Evolutionary conservation across 208 protist genomes (phyloP), one percentile per base, ranked within the genome.

Genomic region (Trypanosoma congolense): DNA sequence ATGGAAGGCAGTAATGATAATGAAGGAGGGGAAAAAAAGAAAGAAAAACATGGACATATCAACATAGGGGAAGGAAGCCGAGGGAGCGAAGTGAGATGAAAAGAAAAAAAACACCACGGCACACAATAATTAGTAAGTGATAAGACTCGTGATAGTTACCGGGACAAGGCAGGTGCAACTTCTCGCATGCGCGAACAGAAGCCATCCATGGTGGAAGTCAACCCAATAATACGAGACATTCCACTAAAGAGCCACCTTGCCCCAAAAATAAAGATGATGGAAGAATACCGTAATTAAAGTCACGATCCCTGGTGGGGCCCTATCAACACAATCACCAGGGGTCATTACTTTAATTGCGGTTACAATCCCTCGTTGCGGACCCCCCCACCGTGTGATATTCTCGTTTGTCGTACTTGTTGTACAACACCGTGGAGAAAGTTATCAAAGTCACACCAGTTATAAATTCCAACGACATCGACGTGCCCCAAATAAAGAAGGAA

Each of bases 401-500:
- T 24, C 10, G 9, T 10, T 6, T 3, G 4, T 87, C 73, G 51
- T 76, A 77, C 41, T 75, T 76, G 65, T 89, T 68, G 47, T 91
- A 95, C 2, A 80, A 18, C 3, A 87, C 61, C 29, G 72, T 76
- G 2, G 81, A 48, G 0, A 44, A 45, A 25, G 73, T 77, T 40
- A 92, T 83, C n/a, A 92, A 14, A 4, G 52, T 3, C 10, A 67
- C 59, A 5, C 88, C 84, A 1, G 68, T 4, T 21, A 86, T 45
- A 61, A 92, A 90, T 3, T n/a, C 40, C 9, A 45, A 1, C 22
- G 49, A 75, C 0, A 79, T 77, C 28, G 46, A 41, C 33, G 73
- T 73, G 19, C 70, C 70, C 70, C 76, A 84, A 33, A 83, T 73
- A 0, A 72, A 51, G n/a, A 75, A 69, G 2, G 78, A 77, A 55